phyloP scores from a whole-genome alignment of 805 yeast species.

The Isabelozyma heimii region DNA sequence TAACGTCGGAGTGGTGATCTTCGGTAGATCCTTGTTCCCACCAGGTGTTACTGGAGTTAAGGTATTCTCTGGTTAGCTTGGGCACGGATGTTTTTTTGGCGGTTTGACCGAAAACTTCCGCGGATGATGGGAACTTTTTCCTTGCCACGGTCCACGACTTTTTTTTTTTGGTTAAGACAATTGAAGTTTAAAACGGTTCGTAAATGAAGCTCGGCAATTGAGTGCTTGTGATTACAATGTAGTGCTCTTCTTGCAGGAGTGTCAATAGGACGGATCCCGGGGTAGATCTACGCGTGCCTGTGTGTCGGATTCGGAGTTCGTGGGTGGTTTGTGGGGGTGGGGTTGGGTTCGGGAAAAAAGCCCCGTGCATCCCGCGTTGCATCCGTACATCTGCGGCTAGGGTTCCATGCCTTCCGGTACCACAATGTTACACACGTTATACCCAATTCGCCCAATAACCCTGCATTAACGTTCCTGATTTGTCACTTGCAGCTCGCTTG shows the following conservation, averaged over 20 bases:
- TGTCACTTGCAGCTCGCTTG: no score
- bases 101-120: background rate
- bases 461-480: no score
- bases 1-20: background rate
- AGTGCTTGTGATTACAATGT: no score
- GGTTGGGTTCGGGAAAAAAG: background rate
- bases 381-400: background rate
- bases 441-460: no score
- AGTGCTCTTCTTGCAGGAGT: no score
- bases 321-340: background rate
- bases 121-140: background rate
- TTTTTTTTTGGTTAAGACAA: no score
- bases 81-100: background rate
- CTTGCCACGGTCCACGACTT: no score
- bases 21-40: background rate
- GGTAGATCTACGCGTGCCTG: background rate
- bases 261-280: background rate
- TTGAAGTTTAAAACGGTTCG: no score
- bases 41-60: background rate
- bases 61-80: background rate
- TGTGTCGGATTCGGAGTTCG: background rate
- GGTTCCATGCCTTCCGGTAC: no score
- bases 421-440: no score
- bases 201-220: no score
- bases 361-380: background rate